Base-by-base conservation (phyloP, 2,329 filamentous ascomycete species). In the Periconia sp. region DNA sequence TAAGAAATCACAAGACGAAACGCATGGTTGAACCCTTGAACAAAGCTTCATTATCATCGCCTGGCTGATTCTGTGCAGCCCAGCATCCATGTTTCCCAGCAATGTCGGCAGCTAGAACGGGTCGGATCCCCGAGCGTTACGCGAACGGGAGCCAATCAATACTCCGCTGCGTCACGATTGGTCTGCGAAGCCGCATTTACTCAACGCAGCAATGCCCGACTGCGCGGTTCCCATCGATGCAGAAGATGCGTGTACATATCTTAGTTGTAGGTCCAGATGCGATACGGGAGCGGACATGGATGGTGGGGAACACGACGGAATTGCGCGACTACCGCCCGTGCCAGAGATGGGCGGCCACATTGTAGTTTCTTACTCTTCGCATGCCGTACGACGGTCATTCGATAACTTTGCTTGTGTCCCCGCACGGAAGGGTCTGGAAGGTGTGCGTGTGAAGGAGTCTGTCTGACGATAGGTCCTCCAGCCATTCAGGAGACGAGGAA, bases 121-220 rank as follows among this genome's bases (percentile, higher is more conserved):
- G n/a, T 37, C 47, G 47, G 20, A 27, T 41, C 35, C 35, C n/a
- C 48, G 13, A 45, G 35, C 13, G 48, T 35, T 50, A 44, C 40
- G 48, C 48, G 48, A 50, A 27, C 20, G 48, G 48, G 19, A 7
- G 18, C 48, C 48, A 50, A 19, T 43, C 47, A 43, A 11, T 40
- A n/a, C n/a, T 30, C 27, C 40, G 27, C 20, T 20, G 20, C 15
- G 14, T 10, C 44, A 30, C 17, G 48, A 50, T 50, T 50, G 48
- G 41, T 23, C 33, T n/a, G 33, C 23, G 23, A 27, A 8, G 23
- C 23, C 23, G 23, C 23, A 27, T 27, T 27, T 27, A 27, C 8
- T 27, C 23, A 27, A 27, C 15, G 33, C 33, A n/a, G 33, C 33
- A 37, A 37, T 27, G 23, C 33, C 33, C 41, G 17, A 27, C 41